Conservation (phyloP, 768 basidiomycete species). For the Paxillus involutus region DNA sequence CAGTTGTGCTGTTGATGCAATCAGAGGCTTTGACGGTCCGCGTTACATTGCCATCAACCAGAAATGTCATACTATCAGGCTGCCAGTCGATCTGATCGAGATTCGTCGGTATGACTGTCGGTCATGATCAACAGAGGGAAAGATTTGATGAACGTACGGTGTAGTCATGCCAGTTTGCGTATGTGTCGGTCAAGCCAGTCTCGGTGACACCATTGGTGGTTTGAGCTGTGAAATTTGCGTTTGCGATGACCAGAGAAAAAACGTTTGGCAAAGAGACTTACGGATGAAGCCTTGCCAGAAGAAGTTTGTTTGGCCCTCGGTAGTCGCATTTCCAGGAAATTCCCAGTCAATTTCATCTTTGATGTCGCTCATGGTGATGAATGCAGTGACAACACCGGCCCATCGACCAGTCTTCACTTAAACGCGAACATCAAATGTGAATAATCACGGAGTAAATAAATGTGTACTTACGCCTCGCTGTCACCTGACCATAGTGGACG, state of each 20-base stretch:
- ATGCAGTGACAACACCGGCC: conserved; percentile 81
- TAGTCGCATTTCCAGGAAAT: conserved; percentile 64
- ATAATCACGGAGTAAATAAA: too few relatives aligned
- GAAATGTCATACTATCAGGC: conserved; percentile 61
- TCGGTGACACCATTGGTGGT: conserved; percentile 49
- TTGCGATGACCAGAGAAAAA: background rate
- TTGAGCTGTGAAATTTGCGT: conserved; percentile 32
- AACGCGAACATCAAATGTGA: background rate
- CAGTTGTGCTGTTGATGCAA: conserved; percentile 47
- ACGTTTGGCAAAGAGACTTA: conserved; percentile 32
- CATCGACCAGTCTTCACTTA: conserved; percentile 78
- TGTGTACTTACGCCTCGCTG: conserved; percentile 48
- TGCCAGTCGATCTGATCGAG: conserved; percentile 75
- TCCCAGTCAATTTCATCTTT: conserved; percentile 92
- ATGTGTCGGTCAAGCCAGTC: conserved; percentile 60
- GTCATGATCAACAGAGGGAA: background rate
- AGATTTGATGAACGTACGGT: conserved; percentile 47
- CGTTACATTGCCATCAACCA: conserved; percentile 69
- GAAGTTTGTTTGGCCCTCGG: conserved; percentile 73
- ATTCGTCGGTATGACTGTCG: background rate
- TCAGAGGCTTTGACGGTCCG: conserved; percentile 67
- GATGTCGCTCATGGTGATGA: conserved; percentile 81
- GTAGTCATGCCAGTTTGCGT: conserved; percentile 70
- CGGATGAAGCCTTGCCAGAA: conserved; percentile 77
- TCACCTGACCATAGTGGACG: conserved; percentile 78